Percentiles rank a stretch among this genome's conserved stretches.
phyloP scores from a whole-genome alignment of 768 basidiomycete species.

The Tephrocybe sp. region DNA sequence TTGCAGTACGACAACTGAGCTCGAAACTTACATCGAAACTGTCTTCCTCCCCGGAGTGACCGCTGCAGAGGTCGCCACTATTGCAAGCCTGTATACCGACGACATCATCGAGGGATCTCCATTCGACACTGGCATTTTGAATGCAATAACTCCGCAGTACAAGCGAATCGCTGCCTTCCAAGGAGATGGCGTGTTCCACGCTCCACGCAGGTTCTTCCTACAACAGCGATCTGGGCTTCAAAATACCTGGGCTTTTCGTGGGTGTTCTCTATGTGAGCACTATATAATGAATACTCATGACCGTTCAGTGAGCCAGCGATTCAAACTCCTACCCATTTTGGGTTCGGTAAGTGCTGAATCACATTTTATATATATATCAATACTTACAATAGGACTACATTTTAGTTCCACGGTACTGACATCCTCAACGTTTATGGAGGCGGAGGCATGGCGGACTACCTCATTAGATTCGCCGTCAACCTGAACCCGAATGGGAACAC shows the following conservation, averaged over 20 bases:
- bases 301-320: slow-evolving; percentile 43
- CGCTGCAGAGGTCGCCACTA: slow-evolving; percentile 13
- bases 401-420: slow-evolving; percentile 44
- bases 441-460: slow-evolving; percentile 44
- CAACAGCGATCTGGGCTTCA: slow-evolving; percentile 37
- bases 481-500: slow-evolving; percentile 43
- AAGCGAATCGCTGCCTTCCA: slow-evolving; percentile 51
- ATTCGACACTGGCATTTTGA: slow-evolving; percentile 40
- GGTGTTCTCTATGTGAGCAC: slow-evolving; percentile 12
- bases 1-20: slow-evolving; percentile 22
- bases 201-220: slow-evolving; percentile 49
- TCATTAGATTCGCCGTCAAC: slow-evolving; percentile 42
- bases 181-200: slow-evolving; percentile 53
- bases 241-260: slow-evolving; percentile 43
- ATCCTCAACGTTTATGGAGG: slow-evolving; percentile 39
- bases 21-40: slow-evolving; percentile 27
- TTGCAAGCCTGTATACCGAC: slow-evolving; percentile 34
- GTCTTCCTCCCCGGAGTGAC: slow-evolving; percentile 24
- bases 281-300: slow-evolving; percentile 6
- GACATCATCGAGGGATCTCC: slow-evolving; percentile 47
- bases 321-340: slow-evolving; percentile 40
- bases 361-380: background rate
- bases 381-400: background rate
- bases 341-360: slow-evolving; percentile 37
- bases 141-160: slow-evolving; percentile 46